A percentile compares a stretch with the other conserved stretches of the same genome.
Evolutionary conservation across 805 yeast genomes (phyloP).

Genomic region (Candida morakotiae): DNA sequence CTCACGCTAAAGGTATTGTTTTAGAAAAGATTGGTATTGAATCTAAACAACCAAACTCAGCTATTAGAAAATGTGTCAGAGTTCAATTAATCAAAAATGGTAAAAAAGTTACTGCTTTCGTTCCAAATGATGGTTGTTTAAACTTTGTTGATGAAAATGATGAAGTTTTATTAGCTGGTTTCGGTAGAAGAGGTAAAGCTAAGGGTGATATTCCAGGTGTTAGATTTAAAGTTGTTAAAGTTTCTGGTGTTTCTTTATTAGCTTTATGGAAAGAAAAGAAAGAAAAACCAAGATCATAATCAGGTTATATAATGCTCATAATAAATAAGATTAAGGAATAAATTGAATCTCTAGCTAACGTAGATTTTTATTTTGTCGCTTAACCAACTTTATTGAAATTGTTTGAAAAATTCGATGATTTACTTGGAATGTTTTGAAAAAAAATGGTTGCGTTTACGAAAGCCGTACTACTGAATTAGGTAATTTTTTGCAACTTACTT

Average conservation of each 20-base stretch:
- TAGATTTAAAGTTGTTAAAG: slow-evolving; percentile 99
- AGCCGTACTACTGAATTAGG: no score
- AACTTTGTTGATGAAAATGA: slow-evolving; percentile 99
- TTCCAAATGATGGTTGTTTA: slow-evolving; percentile 99
- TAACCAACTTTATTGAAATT: no score
- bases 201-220: slow-evolving; percentile 99
- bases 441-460: no score
- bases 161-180: slow-evolving; percentile 99
- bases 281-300: slow-evolving; percentile 99
- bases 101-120: slow-evolving; percentile 99
- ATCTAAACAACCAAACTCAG: slow-evolving; percentile 99
- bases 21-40: slow-evolving; percentile 99
- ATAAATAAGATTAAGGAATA: no score
- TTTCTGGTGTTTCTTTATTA: slow-evolving; percentile 98
- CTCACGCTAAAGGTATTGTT: slow-evolving; percentile 99
- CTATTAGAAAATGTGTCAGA: slow-evolving; percentile 99
- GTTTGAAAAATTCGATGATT: no score
- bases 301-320: slow-evolving; percentile 4
- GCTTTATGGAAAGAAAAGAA: slow-evolving; percentile 99
- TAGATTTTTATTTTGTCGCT: no score
- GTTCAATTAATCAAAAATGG: slow-evolving; percentile 99
- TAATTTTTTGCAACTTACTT: no score
- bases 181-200: slow-evolving; percentile 99
- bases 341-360: no score
- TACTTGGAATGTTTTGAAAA: no score